Evolutionary conservation across 306 rosid genomes (phyloP).

Genomic region (Abrus precatorius): DNA sequence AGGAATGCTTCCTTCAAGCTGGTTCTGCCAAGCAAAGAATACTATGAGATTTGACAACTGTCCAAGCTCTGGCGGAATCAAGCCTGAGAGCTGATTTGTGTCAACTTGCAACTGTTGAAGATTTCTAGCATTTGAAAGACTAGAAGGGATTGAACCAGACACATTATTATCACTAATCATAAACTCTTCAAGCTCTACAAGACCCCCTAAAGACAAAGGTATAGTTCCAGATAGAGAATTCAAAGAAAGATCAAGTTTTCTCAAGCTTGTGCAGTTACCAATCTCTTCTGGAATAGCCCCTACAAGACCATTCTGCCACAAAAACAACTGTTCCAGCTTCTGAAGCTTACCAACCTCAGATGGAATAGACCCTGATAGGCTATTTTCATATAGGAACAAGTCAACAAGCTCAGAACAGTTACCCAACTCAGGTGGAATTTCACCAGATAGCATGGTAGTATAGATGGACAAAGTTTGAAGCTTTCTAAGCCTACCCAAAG

Average conservation of each 20-base stretch:
- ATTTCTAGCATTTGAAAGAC: constrained; percentile 70
- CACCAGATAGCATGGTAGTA: constrained; percentile 92
- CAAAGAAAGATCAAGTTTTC: constrained; percentile 81
- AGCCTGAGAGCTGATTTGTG: constrained; percentile 88
- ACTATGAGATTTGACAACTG: constrained; percentile 66
- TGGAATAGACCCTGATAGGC: constrained; percentile 87
- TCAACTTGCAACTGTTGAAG: constrained; percentile 88
- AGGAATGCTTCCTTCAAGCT: constrained; percentile 95
- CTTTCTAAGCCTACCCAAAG: constrained; percentile 73
- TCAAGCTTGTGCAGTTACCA: constrained; percentile 84
- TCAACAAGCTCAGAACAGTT: constrained; percentile 87
- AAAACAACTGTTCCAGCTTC: constrained; percentile 77
- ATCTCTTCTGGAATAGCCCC: constrained; percentile 87
- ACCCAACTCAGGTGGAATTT: constrained; percentile 88
- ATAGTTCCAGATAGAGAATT: constrained; percentile 86
- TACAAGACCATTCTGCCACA: constrained; percentile 84
- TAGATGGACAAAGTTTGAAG: constrained; percentile 86
- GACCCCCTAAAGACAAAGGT: constrained; percentile 72
- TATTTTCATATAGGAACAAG: constrained; percentile 84
- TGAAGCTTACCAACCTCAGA: constrained; percentile 77
- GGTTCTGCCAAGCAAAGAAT: constrained; percentile 93
- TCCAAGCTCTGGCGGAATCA: constrained; percentile 86
- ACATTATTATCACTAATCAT: constrained; percentile 92
- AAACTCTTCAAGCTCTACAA: constrained; percentile 74
- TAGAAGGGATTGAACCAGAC: constrained; percentile 86